Base-by-base conservation (phyloP, 2,329 filamentous ascomycete species). In the Diaporthe nobilis region DNA sequence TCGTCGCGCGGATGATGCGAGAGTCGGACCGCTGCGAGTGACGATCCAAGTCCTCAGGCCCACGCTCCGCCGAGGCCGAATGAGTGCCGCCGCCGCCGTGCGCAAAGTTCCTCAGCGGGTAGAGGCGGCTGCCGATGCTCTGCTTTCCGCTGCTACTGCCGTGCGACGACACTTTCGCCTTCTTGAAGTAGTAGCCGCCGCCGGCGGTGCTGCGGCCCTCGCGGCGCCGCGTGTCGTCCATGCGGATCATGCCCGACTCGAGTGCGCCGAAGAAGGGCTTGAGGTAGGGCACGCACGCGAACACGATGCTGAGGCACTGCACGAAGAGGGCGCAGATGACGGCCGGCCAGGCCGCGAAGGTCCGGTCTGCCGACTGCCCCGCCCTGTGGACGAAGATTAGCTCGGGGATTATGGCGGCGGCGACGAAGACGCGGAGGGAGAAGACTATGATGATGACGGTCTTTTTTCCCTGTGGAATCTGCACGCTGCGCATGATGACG, bases 261-360 rank as follows among this genome's bases (percentile, higher is more conserved):
- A 61, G 58, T 12, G 58, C 58, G 37, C 58, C 58, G 37, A 61
- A 61, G 58, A 61, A 61, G 58, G 58, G 58, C 58, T 61, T 61
- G 58, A 61, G 58, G 58, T 39, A 61, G 12, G 58, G 58, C 17
- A 61, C 37, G 58, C 58, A 61, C 37, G 58, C 58, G 58, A 61
- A 61, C 10, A 61, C 37, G 37, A 61, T 61, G 58, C 58, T 61
- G 31, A 61, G 58, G 58, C 22, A 25, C 37, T 61, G 58, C 58
- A 61, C 58, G n/a, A 12, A 25, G 1, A 61, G n/a, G 1, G 22
- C 12, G 58, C 58, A 61, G 58, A 61, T 37, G 12, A 61, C 58
- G 5, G 37, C 58, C 0, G 58, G 58, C 58, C 58, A 61, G 34
- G 37, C 22, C 22, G 20, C 22, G 20, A 61, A 28, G 34, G 58